Evolutionary conservation across 148 eudicot species (phyloP).

Genomic region (Arbutus unedo): DNA sequence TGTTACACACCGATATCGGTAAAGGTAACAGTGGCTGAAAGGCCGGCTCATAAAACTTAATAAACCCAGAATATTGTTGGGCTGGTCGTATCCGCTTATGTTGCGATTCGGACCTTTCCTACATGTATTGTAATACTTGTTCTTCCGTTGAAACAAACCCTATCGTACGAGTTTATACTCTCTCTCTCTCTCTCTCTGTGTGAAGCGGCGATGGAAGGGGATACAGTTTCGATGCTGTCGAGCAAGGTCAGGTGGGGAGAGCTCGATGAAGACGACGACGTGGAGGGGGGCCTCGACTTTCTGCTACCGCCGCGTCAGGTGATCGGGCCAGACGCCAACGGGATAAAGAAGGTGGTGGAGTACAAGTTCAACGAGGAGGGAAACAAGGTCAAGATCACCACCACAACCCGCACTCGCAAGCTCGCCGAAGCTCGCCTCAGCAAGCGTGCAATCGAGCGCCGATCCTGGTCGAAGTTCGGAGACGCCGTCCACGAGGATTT

Average conservation of each 20-base stretch:
- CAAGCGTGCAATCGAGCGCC: conserved; percentile 65
- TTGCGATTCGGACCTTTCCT: background rate
- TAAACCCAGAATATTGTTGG: background rate
- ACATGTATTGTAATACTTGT: background rate
- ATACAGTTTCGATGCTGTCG: conserved; percentile 4
- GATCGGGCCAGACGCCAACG: conserved; percentile 66
- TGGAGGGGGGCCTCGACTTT: conserved; percentile 48
- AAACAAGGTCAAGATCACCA: conserved; percentile 62
- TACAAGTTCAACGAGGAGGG: conserved; percentile 71
- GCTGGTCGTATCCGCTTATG: background rate
- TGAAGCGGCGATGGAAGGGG: conserved; percentile 10
- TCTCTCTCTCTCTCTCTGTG: background rate
- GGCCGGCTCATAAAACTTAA: background rate
- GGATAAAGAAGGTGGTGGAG: conserved; percentile 62
- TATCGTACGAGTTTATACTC: background rate
- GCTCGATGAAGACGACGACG: conserved; percentile 62
- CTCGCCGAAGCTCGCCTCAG: conserved; percentile 64
- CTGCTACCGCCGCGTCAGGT: conserved; percentile 64
- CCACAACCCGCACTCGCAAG: conserved; percentile 62
- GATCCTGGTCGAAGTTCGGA: conserved; percentile 78
- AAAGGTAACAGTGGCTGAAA: no score
- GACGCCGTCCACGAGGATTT: conserved; percentile 70
- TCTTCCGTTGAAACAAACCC: conserved; percentile 3
- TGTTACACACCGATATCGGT: no score
- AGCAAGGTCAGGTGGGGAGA: conserved; percentile 67